Evolutionary conservation across 2,329 filamentous ascomycete species (phyloP).

Genomic region (Arthroderma sp.): DNA sequence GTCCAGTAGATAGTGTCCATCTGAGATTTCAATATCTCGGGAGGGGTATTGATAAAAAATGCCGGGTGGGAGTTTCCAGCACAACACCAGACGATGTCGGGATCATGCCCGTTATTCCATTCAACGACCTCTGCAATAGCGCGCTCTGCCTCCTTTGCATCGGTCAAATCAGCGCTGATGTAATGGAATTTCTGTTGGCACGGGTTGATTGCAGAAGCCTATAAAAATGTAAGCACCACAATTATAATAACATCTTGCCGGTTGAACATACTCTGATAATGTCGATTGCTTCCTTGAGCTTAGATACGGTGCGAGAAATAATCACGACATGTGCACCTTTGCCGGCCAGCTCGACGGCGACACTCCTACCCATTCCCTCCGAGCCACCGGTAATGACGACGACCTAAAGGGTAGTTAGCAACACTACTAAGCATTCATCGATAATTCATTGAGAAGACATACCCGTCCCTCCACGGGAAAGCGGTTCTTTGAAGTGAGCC

Average conservation of each 20-base stretch:
- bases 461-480: constrained; percentile 80
- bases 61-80: constrained; percentile 62
- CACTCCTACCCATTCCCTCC: constrained; percentile 75
- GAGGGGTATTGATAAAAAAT: constrained; percentile 63
- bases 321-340: constrained; percentile 82
- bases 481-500: constrained; percentile 46
- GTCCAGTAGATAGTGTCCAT: constrained; percentile 94
- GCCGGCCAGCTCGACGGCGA: constrained; percentile 58
- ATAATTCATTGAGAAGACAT: constrained; percentile 15
- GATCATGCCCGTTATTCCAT: constrained; percentile 63
- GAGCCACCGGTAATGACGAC: constrained; percentile 82
- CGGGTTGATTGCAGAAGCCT: constrained; percentile 54
- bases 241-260: background rate
- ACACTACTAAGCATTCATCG: constrained; percentile 6
- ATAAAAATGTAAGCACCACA: constrained; percentile 7
- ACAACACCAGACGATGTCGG: constrained; percentile 84
- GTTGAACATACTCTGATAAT: constrained; percentile 44
- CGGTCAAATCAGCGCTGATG: constrained; percentile 70
- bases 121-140: constrained; percentile 57
- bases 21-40: constrained; percentile 54
- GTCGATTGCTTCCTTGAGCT: constrained; percentile 57
- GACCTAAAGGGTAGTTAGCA: constrained; percentile 45
- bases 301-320: constrained; percentile 61
- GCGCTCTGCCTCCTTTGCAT: constrained; percentile 52
- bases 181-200: constrained; percentile 64